Evolutionary conservation across 257 asterid genomes (phyloP).

Genomic region (Lantana camara): DNA sequence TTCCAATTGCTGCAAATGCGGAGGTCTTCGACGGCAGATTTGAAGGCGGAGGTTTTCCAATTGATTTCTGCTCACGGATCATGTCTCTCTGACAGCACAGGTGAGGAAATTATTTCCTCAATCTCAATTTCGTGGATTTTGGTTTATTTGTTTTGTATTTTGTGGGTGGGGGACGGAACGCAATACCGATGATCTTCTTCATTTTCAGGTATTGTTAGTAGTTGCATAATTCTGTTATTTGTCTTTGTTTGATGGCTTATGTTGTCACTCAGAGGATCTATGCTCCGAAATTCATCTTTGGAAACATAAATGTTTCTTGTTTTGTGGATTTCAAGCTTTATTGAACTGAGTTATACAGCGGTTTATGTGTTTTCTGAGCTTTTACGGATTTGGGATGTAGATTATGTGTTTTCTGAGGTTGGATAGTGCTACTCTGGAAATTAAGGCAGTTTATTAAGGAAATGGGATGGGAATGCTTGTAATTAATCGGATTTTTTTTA

Average conservation of each 20-base stretch:
- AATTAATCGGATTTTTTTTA: too few relatives aligned
- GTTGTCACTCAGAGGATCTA: constrained; percentile 14
- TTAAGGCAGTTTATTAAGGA: too few relatives aligned
- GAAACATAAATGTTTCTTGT: neutral
- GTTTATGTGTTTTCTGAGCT: neutral
- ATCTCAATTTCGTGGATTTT: neutral
- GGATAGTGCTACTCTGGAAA: too few relatives aligned
- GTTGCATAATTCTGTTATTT: neutral
- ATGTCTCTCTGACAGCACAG: constrained; percentile 35
- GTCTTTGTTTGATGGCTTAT: constrained; percentile 11
- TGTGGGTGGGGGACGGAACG: neutral
- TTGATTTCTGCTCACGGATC: neutral
- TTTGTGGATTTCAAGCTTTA: neutral
- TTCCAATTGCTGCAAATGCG: too few relatives aligned
- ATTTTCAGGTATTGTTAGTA: neutral
- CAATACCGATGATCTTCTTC: neutral
- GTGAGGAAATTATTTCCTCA: constrained; percentile 29
- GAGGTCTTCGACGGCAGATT: too few relatives aligned
- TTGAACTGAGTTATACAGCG: neutral
- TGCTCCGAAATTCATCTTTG: constrained; percentile 14
- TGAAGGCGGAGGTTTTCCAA: neutral
- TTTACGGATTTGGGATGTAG: too few relatives aligned
- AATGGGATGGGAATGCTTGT: too few relatives aligned
- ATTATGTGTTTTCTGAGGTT: too few relatives aligned
- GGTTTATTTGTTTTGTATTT: neutral